Evolutionary conservation across 495 filamentous ascomycete genomes (phyloP).

Genomic region (Acidiella bohemica): DNA sequence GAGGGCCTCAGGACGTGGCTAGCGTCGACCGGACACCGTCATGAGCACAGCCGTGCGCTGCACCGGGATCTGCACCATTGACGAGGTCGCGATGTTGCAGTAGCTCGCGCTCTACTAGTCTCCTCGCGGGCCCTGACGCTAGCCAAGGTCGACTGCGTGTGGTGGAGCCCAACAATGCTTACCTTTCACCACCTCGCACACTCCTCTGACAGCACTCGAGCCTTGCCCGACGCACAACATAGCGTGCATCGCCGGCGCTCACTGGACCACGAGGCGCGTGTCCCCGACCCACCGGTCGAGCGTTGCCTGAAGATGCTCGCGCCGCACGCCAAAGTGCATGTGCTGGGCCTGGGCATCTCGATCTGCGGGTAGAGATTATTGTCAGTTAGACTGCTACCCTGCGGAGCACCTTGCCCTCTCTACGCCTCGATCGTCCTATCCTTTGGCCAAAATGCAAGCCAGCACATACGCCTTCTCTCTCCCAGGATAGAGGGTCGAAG

Average conservation of each 20-base stretch:
- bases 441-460: conserved; percentile 73
- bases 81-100: neutral
- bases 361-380: conserved; percentile 9
- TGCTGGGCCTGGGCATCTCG: conserved; percentile 10
- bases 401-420: conserved; percentile 11
- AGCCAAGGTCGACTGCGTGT: neutral
- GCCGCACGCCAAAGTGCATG: no score
- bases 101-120: neutral
- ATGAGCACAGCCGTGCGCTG: no score
- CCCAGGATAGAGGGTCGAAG: conserved; percentile 4
- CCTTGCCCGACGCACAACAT: conserved; percentile 19
- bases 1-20: no score
- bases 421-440: conserved; percentile 34
- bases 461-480: conserved; percentile 50
- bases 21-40: no score
- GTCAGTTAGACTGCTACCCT: conserved; percentile 1
- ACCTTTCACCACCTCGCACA: neutral
- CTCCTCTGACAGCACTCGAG: neutral
- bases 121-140: conserved; percentile 6
- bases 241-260: conserved; percentile 13
- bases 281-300: neutral
- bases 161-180: conserved; percentile 5
- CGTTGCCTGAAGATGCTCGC: neutral
- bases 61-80: conserved; percentile 2
- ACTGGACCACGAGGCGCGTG: conserved; percentile 9